Evolutionary conservation across 768 basidiomycete species (phyloP), one percentile per base, ranked within the genome.

Genomic region (Hebeloma cylindrosporum): DNA sequence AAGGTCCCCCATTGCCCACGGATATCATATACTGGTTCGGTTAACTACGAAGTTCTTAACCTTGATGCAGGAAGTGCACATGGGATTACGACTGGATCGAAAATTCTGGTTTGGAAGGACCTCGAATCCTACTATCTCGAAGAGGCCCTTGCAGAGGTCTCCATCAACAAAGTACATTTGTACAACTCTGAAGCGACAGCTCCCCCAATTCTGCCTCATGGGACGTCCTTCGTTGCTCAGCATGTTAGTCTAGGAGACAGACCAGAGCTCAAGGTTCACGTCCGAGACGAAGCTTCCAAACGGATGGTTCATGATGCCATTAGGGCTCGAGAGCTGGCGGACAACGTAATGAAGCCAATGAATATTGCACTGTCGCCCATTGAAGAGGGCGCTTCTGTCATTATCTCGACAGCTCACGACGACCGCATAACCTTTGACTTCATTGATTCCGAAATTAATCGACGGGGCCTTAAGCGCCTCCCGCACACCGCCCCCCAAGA

Each of bases 41-140:
- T 38, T 25, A 10, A 45, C 5, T 37, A 20, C 7, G 22, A 18
- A 4, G 13, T 6, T 2, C 28, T 34, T 18, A 42, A 2, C 11
- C 27, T 42, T 14, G 3, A 35, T 11, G 39, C 40, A 9, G 40
- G 47, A 9, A 6, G 27, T 10, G 47, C 40, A 5, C 27, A 48
- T 11, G 43, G 43, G 7, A 17, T 45, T 10, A 45, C 34, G 2
- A 2, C 7, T 20, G 43, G 43, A 1, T 27, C 43, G 4, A 20
- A 10, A 22, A 36, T 45, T 14, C 33, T 23, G 2, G 14, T 42
- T 9, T 42, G 41, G 41, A 23, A 7, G 9, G 21, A 42, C 22
- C 4, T 22, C 13, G 10, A 9, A 31, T 32, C 21, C n/a, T 5
- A 32, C 33, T 5, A 22, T 7, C 18, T 14, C 14, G 28, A 11